Conservation (phyloP, 768 basidiomycete genomes). For the Tephrocybe rancida region DNA sequence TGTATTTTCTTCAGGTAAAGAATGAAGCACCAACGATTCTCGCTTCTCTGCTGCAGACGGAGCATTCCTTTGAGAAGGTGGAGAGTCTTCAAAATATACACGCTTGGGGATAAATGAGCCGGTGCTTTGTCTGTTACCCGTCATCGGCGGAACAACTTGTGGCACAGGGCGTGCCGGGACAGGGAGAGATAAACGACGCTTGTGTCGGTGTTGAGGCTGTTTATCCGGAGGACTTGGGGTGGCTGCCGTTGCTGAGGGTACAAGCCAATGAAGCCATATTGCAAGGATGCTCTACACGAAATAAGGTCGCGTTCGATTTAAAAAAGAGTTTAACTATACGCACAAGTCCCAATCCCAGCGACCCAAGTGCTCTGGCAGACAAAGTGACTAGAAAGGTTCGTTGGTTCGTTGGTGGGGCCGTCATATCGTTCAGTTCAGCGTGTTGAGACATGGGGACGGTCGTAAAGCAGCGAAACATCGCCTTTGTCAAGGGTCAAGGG, state of each 20-base stretch:
- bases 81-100: slow-evolving; percentile 17
- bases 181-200: slow-evolving; percentile 11
- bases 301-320: neutral
- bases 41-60: neutral
- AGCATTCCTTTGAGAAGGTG: neutral
- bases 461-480: slow-evolving; percentile 10
- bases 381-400: slow-evolving; percentile 19
- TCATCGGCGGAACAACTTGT: neutral
- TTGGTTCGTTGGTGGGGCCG: slow-evolving; percentile 7
- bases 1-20: slow-evolving; percentile 1
- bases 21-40: neutral
- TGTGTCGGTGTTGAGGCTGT: slow-evolving; percentile 5
- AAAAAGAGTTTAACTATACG: slow-evolving; percentile 12
- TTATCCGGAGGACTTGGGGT: neutral
- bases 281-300: slow-evolving; percentile 43
- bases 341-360: slow-evolving; percentile 40
- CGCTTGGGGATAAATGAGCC: slow-evolving; percentile 3
- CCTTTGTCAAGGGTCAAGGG: neutral
- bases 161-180: slow-evolving; percentile 11
- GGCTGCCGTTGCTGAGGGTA: slow-evolving; percentile 23
- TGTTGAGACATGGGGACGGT: slow-evolving; percentile 6
- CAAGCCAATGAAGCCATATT: slow-evolving; percentile 44
- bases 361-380: slow-evolving; percentile 27
- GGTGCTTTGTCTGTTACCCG: neutral
- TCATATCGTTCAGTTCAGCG: slow-evolving; percentile 4